Evolutionary conservation across 345 rosid species (phyloP), one percentile per base, ranked within the genome.

Genomic region (Hypericum perforatum): DNA sequence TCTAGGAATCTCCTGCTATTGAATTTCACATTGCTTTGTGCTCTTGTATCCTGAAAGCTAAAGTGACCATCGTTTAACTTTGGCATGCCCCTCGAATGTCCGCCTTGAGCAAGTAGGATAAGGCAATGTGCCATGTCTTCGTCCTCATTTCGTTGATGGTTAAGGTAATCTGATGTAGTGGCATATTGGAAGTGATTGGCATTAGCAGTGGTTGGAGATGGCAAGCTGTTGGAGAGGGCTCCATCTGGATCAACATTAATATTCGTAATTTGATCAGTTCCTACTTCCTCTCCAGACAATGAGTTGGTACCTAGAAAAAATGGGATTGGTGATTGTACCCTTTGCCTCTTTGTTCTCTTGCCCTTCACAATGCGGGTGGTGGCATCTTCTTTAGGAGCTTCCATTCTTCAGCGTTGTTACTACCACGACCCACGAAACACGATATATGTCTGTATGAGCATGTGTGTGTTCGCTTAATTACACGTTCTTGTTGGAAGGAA

Each of bases 101-200:
- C 32, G 12, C 98, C 95, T 59, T 80, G 90, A 0, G 98, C 87
- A 0, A 92, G 76, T 47, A 92, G 89, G 68, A 92, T 92, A 45
- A 92, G 75, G 59, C 98, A 92, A 43, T 89, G 83, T 0, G 98
- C 98, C 94, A 82, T 82, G 60, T 88, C 95, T 58, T 83, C 87
- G 53, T 84, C 98, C 54, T 88, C 96, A 47, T 83, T 79, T 0
- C 32, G 2, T 22, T 22, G 32, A 1, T 22, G 32, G 32, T 22
- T 22, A 22, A 22, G 32, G 32, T 22, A 22, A 22, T 22, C 32
- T 22, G 32, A 22, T 22, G 45, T 16, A 5, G 77, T 62, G 61
- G 75, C 59, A 14, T 74, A 66, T 9, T 54, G 62, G 52, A 60
- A 39, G 11, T 68, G 77, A 45, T 54, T 56, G 7, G 75, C 57